Evolutionary conservation across 106 monocot genomes (phyloP).

Genomic region (Triglochin maritima): DNA sequence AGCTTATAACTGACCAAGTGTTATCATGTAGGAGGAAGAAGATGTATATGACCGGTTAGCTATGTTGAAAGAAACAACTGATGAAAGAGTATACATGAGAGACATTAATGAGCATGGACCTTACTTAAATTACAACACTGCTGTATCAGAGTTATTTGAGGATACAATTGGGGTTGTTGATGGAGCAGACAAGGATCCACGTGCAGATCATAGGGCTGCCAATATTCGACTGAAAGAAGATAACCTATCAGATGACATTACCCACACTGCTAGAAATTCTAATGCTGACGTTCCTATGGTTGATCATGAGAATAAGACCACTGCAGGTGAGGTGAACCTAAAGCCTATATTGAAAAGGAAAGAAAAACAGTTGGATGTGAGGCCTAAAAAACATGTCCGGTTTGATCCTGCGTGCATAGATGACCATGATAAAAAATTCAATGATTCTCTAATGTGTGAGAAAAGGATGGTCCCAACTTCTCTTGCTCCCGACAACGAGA

Average conservation of each 20-base stretch:
- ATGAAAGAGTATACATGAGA: slow-evolving; percentile 83
- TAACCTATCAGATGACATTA: slow-evolving; percentile 3
- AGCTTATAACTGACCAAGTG: too few species aligned
- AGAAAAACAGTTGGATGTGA: slow-evolving; percentile 29
- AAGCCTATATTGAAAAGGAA: slow-evolving; percentile 92
- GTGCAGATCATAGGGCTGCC: slow-evolving; percentile 83
- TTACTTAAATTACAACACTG: slow-evolving; percentile 42
- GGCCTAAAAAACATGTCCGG: slow-evolving; percentile 79
- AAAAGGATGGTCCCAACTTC: slow-evolving; percentile 10
- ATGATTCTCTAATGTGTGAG: slow-evolving; percentile 3
- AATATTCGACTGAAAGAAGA: slow-evolving; percentile 59
- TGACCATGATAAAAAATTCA: slow-evolving; percentile 8
- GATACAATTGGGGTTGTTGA: slow-evolving; percentile 22
- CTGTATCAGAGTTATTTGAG: slow-evolving; percentile 42
- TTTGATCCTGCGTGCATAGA: slow-evolving; percentile 37
- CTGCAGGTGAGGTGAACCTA: slow-evolving; percentile 18
- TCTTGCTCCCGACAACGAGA: not conserved
- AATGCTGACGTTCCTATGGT: not conserved
- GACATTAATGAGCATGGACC: slow-evolving; percentile 65
- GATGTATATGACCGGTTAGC: slow-evolving; percentile 85
- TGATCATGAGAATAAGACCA: not conserved
- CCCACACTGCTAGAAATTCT: not conserved
- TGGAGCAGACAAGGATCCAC: slow-evolving; percentile 43
- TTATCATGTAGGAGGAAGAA: slow-evolving; percentile 66
- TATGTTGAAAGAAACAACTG: slow-evolving; percentile 29